A percentile compares a stretch with the other conserved stretches of the same genome.
Evolutionary conservation across 495 filamentous ascomycete genomes (phyloP).

Genomic region (Hyaloscypha finlandica): DNA sequence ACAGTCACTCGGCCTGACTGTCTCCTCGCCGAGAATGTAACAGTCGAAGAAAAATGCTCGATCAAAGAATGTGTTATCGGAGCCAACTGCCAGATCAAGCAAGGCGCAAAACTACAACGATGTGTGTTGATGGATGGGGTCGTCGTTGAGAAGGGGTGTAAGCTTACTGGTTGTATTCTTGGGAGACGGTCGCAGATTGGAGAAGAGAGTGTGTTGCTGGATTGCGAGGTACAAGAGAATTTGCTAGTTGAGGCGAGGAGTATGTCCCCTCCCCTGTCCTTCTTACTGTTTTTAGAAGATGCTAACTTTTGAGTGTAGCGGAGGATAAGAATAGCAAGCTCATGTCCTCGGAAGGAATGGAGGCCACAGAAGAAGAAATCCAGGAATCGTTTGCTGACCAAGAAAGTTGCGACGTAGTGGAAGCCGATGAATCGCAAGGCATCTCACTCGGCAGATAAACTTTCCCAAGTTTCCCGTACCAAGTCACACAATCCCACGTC

Average conservation of each 20-base stretch:
- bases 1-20: constrained; percentile 76
- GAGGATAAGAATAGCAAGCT: constrained; percentile 86
- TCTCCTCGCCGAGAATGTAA: constrained; percentile 82
- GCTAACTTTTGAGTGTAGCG: constrained; percentile 38
- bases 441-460: not conserved
- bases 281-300: not conserved
- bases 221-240: constrained; percentile 90
- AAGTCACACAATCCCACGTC: not conserved
- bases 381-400: constrained; percentile 38
- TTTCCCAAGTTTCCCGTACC: not conserved
- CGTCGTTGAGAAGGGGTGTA: constrained; percentile 72
- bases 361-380: constrained; percentile 57
- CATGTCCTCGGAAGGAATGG: constrained; percentile 78
- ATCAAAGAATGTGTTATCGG: constrained; percentile 90
- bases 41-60: constrained; percentile 76
- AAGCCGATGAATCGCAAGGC: constrained; percentile 20
- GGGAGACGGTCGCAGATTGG: constrained; percentile 77
- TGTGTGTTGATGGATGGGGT: constrained; percentile 92
- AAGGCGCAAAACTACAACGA: constrained; percentile 73
- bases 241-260: constrained; percentile 77
- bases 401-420: constrained; percentile 33
- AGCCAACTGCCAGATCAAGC: constrained; percentile 77
- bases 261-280: constrained; percentile 39
- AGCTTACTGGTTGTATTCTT: constrained; percentile 79
- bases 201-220: constrained; percentile 70